These are phyloP conservation scores for Aspergillus panamensis DNA, from an alignment of 495 filamentous ascomycete genomes.

Conservation along the genomic window DNA sequence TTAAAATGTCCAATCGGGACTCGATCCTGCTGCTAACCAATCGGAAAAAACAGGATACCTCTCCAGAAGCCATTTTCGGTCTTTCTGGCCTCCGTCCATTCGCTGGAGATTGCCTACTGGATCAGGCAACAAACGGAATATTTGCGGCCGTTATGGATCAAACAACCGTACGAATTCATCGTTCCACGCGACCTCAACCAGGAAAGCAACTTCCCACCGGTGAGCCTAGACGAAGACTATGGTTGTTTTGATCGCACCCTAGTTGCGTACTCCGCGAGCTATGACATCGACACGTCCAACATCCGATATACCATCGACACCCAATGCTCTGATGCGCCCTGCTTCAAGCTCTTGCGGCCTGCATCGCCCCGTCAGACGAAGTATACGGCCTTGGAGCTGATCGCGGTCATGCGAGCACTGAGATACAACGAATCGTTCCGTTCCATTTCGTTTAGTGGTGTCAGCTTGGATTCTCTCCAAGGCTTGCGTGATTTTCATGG, in stretches of 20 bases:
- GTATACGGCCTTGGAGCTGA: conserved; percentile 71
- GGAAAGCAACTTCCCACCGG: conserved; percentile 58
- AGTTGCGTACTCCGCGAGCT: conserved; percentile 80
- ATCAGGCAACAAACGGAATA: conserved; percentile 71
- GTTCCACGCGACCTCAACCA: conserved; percentile 59
- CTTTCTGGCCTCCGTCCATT: conserved; percentile 74
- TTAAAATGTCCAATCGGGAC: not conserved
- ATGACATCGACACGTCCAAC: conserved; percentile 66
- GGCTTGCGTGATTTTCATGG: conserved; percentile 59
- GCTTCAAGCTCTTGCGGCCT: conserved; percentile 75
- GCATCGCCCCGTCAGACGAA: conserved; percentile 48
- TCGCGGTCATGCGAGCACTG: conserved; percentile 82
- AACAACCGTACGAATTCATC: conserved; percentile 60
- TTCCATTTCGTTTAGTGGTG: conserved; percentile 76
- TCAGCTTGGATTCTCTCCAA: conserved; percentile 67
- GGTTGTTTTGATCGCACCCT: conserved; percentile 79
- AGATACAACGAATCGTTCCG: conserved; percentile 90
- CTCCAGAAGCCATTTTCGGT: conserved; percentile 59
- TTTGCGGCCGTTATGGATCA: conserved; percentile 80
- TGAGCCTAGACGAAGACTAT: conserved; percentile 67
- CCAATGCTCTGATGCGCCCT: conserved; percentile 74
- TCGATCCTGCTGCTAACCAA: conserved; percentile 9
- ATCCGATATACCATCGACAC: conserved; percentile 74
- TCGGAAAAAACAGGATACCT: conserved; percentile 50
- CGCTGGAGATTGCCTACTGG: conserved; percentile 70